Conservation (phyloP, 768 basidiomycete genomes). For the Phanerochaete carnosa region DNA sequence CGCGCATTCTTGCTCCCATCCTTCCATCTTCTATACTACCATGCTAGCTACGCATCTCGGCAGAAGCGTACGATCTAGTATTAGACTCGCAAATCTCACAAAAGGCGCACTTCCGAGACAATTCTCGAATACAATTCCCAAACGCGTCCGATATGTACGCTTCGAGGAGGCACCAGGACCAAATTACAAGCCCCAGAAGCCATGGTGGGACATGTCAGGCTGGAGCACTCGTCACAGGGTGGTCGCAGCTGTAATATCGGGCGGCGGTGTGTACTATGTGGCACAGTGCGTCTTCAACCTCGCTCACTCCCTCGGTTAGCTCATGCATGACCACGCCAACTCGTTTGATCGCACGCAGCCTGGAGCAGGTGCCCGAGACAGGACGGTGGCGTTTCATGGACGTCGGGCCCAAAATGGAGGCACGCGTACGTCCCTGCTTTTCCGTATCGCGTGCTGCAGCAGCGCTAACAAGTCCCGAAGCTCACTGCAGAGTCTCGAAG, state of each 20-base stretch:
- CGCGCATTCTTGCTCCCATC: no score
- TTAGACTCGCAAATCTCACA: background rate
- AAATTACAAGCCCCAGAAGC: background rate
- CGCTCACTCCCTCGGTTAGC: background rate
- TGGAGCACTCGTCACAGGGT: conserved; percentile 9
- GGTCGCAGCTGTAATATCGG: conserved; percentile 14
- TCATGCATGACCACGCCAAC: background rate
- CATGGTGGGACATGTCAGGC: background rate
- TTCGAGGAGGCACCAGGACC: background rate
- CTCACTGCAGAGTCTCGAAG: conserved; percentile 40
- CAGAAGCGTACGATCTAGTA: background rate
- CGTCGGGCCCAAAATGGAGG: conserved; percentile 55
- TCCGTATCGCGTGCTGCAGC: background rate
- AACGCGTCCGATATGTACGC: background rate
- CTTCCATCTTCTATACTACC: no score
- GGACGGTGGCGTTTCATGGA: conserved; percentile 91
- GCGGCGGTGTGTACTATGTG: conserved; percentile 25
- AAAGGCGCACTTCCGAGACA: background rate
- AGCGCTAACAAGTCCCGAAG: conserved; percentile 21
- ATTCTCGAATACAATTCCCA: background rate
- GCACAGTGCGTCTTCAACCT: conserved; percentile 25
- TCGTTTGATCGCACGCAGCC: conserved; percentile 45
- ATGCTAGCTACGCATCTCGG: background rate
- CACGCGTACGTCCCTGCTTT: conserved; percentile 35
- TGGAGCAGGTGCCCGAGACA: conserved; percentile 84